Base-by-base conservation (phyloP, 2,329 filamentous ascomycete species). In the Sporothrix humicola region DNA sequence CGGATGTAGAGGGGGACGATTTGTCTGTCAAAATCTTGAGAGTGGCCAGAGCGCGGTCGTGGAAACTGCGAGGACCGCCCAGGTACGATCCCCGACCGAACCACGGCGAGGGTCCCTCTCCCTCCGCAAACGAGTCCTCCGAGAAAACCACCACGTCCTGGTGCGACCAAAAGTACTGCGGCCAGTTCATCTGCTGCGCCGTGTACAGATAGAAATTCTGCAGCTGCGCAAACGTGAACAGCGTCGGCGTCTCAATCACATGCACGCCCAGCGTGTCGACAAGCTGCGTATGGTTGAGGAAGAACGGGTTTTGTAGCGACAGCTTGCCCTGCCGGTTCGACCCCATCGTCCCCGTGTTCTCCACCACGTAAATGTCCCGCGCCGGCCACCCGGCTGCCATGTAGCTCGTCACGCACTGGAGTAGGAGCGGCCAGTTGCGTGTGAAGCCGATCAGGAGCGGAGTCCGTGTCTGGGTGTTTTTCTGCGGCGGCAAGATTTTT, bases 361-460 rank as follows among this genome's bases (percentile, higher is more conserved):
- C 88, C 42, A 90, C 80, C 1, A 90, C 85, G 75, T 87, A 86
- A 74, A 90, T 89, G 75, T 89, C 84, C 23, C 82, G 81, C 0
- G 86, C 79, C 1, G 87, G 88, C 87, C 88, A 90, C 68, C 88
- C 88, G 2, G 87, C 86, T 0, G 87, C 86, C 75, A 90, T 85
- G 78, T 90, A 90, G 12, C 83, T 85, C 10, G 88, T 83, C 0
- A 90, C 84, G 2, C 84, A 82, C 79, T 90, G 88, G 15, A 87
- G 83, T 1, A 90, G 82, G 73, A 89, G 81, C 1, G 84, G 84
- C 84, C 85, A 88, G 72, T 85, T 85, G 48, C 87, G 82, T 0
- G 87, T 88, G 80, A 90, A 90, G n/a, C 87, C 86, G 74, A 90
- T 88, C 68, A 89, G 81, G 9, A 90, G 82, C 1, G 88, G 87